A percentile compares a stretch with the other conserved stretches of the same genome.
Evolutionary conservation across 208 protist genomes (phyloP).

Genomic region (Leishmania amazonensis): DNA sequence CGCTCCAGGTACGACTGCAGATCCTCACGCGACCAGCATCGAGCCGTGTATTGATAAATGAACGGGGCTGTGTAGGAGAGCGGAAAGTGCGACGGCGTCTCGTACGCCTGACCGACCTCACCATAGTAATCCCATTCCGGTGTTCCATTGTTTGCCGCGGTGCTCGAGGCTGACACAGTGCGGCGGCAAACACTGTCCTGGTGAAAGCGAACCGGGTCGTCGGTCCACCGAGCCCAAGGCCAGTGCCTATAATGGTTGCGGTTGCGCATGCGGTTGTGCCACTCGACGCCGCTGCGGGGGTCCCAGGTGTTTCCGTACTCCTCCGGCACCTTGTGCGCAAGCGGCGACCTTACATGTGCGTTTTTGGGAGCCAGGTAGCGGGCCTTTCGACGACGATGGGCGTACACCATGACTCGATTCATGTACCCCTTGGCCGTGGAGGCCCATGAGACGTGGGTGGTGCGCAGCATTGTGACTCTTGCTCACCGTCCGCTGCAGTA

Average conservation of each 20-base stretch:
- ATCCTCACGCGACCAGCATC: conserved; percentile 54
- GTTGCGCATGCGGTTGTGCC: conserved; percentile 71
- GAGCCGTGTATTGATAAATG: conserved; percentile 75
- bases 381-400: conserved; percentile 64
- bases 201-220: conserved; percentile 77
- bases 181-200: conserved; percentile 44
- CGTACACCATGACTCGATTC: conserved; percentile 87
- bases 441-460: conserved; percentile 29
- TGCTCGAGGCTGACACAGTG: conserved; percentile 43
- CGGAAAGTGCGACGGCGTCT: conserved; percentile 68
- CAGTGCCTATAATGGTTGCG: conserved; percentile 75
- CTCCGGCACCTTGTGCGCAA: conserved; percentile 72
- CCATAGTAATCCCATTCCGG: conserved; percentile 82
- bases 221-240: conserved; percentile 75
- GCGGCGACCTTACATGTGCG: conserved; percentile 51
- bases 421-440: conserved; percentile 61
- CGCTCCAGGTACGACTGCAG: conserved; percentile 49
- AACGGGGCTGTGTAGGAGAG: conserved; percentile 67
- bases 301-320: conserved; percentile 84
- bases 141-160: conserved; percentile 47
- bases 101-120: conserved; percentile 72
- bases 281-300: conserved; percentile 71
- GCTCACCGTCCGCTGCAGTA: neutral
- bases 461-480: conserved; percentile 26
- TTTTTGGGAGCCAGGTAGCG: conserved; percentile 61